Evolutionary conservation across 192 early-diverging fungal genomes (phyloP).

Genomic region (Chytriomyces sp.): DNA sequence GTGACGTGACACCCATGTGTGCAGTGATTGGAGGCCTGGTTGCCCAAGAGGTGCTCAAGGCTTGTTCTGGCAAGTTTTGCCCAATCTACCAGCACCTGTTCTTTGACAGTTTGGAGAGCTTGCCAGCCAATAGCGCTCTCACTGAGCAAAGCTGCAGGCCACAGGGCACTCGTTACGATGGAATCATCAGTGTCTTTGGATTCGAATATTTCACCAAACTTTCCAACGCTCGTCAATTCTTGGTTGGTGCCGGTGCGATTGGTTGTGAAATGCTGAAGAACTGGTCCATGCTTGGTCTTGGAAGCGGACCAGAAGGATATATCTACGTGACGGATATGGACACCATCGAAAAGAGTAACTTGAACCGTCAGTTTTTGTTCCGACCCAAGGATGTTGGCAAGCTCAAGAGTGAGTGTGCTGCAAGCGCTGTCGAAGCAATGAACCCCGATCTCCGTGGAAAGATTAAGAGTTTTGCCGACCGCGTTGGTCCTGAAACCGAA

Average conservation of each 20-base stretch:
- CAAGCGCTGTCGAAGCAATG: constrained; percentile 86
- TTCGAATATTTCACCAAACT: constrained; percentile 86
- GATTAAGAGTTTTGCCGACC: constrained; percentile 70
- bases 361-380: constrained; percentile 99
- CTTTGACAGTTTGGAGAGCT: constrained; percentile 96
- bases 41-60: constrained; percentile 98
- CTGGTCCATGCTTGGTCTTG: constrained; percentile 93
- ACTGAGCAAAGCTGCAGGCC: constrained; percentile 80
- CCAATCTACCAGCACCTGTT: constrained; percentile 93
- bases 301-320: constrained; percentile 77
- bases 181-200: constrained; percentile 96
- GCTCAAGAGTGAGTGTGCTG: constrained; percentile 92
- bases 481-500: constrained; percentile 95
- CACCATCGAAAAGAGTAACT: constrained; percentile 98
- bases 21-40: constrained; percentile 96
- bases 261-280: constrained; percentile 99
- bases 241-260: constrained; percentile 98
- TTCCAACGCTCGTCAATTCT: constrained; percentile 85
- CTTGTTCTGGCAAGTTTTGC: constrained; percentile 94
- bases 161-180: constrained; percentile 90
- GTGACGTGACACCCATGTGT: constrained; percentile 92
- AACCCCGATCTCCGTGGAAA: constrained; percentile 88
- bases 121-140: constrained; percentile 71
- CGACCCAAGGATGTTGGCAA: constrained; percentile 74
- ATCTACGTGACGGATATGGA: constrained; percentile 99